Evolutionary conservation across 139 green algal genomes (phyloP), one percentile per base, ranked within the genome.

Genomic region (Pseudopediastrum boryanum): DNA sequence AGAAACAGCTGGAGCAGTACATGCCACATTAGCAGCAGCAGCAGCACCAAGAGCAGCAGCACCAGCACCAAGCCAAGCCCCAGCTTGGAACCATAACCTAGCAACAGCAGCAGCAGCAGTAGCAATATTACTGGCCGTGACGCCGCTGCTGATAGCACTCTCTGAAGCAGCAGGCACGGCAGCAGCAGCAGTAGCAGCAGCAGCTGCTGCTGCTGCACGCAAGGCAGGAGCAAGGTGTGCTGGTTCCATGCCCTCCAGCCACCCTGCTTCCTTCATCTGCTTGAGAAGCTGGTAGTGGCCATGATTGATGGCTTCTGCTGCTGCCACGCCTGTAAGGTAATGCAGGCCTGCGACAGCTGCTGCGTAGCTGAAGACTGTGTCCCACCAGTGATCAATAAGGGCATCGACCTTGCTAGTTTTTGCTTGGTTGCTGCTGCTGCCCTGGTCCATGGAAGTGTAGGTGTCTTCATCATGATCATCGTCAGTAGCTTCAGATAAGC

Each of bases 101-200:
- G 31, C n/a, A 8, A 19, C 31, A 16, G 62, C 27, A 70, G 23
- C 23, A 42, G 65, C 65, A 54, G 10, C 1, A 54, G 39, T 23
- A 0, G 33, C 25, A 6, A 25, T 50, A 64, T 48, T 9, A 36
- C 27, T 7, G 7, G 19, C 42, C 29, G 67, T 46, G 27, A 42
- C 13, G n/a, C 25, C 4, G 2, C 23, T 3, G 8, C n/a, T 1
- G 31, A 46, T 46, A 75, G 67, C 16, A 43, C 21, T 10, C 5
- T 9, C 33, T 29, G 29, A 29, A 43, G 69, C 69, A 77, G 35
- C 67, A 61, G 43, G 16, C 13, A n/a, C 1, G 27, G 48, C 4
- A 31, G n/a, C 27, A 61, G 23, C 39, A 31, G 43, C 42, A 62
- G n/a, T 46, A 75, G 50, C 67, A 63, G 43, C 61, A 70, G 31